Evolutionary conservation across 2,329 filamentous ascomycete genomes (phyloP), one percentile per base, ranked within the genome.

Genomic region (Cadophora sp.): DNA sequence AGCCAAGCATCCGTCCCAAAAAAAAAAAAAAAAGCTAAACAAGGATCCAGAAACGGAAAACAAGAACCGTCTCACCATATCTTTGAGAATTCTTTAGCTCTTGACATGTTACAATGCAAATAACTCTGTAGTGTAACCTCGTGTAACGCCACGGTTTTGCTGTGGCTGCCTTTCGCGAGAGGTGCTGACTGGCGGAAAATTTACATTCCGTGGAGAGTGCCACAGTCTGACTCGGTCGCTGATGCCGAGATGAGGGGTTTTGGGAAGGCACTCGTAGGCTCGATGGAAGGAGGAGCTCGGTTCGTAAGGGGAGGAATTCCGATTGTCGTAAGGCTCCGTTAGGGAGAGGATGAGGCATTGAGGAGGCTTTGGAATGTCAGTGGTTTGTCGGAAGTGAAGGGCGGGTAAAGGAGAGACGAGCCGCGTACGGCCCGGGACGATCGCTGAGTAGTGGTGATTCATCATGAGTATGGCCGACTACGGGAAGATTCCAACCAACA

Each of bases 161-260:
- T 29, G 53, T 58, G 53, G 53, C 53, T 37, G 53, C 56, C 11
- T 40, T 34, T 59, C 34, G 31, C 56, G 56, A 59, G 56, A 3
- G 5, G 22, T 16, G 8, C 37, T 59, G 34, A 59, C 56, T 59
- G 56, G 56, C 43, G 56, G 31, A 59, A 26, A 40, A 40, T 40
- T 14, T 2, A 40, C 14, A 16, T 40, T 34, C 31, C 55, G 34
- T 59, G 14, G 34, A 9, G 43, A 7, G 31, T 12, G 31, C 56
- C 31, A 40, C 56, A 40, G 12, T 59, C 31, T 59, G 31, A 59
- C 31, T 59, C 56, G 34, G 56, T 59, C 56, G 31, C 31, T 59
- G 31, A 59, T 59, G 56, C 31, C 31, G 56, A 59, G 31, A 59
- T 59, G 56, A 59, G 56, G 56, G 56, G 31, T 40, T 59, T 22